Conservation (phyloP, 169 alveolate species). For the Plasmodium knowlesi region DNA sequence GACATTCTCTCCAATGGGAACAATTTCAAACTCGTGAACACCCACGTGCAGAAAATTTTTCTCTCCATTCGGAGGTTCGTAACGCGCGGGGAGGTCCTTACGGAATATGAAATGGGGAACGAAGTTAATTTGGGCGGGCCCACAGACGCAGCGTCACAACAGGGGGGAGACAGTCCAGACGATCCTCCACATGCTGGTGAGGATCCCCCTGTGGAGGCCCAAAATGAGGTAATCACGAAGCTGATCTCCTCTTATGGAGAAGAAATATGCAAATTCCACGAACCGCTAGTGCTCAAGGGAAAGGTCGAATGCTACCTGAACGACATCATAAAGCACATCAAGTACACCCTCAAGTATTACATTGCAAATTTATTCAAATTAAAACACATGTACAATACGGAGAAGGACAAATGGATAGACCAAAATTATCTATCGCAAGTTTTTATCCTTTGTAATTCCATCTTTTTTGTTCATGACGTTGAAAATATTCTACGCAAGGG, state of each 20-base stretch:
- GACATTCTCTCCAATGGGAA: constrained; percentile 97
- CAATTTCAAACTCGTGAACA: constrained; percentile 94
- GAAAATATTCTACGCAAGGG: constrained; percentile 76
- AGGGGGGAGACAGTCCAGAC: background rate
- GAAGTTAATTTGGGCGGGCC: constrained; percentile 62
- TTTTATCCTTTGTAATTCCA: constrained; percentile 56
- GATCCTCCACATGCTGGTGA: background rate
- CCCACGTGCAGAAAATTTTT: constrained; percentile 96
- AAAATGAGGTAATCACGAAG: constrained; percentile 29
- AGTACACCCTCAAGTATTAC: constrained; percentile 47
- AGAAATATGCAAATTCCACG: constrained; percentile 64
- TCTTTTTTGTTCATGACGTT: constrained; percentile 73
- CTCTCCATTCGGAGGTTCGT: constrained; percentile 90
- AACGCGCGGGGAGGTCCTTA: constrained; percentile 87
- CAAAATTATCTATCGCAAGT: constrained; percentile 66
- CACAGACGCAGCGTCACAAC: constrained; percentile 25
- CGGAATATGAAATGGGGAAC: constrained; percentile 29
- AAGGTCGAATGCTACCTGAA: constrained; percentile 65
- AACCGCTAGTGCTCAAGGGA: constrained; percentile 14
- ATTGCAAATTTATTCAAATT: constrained; percentile 29
- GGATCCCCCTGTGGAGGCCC: background rate
- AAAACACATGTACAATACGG: constrained; percentile 13
- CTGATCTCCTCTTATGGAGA: constrained; percentile 68
- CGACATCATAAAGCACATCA: constrained; percentile 61
- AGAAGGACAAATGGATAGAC: constrained; percentile 69